Conservation (phyloP, 257 asterid species). For the Solanum stenotomum region DNA sequence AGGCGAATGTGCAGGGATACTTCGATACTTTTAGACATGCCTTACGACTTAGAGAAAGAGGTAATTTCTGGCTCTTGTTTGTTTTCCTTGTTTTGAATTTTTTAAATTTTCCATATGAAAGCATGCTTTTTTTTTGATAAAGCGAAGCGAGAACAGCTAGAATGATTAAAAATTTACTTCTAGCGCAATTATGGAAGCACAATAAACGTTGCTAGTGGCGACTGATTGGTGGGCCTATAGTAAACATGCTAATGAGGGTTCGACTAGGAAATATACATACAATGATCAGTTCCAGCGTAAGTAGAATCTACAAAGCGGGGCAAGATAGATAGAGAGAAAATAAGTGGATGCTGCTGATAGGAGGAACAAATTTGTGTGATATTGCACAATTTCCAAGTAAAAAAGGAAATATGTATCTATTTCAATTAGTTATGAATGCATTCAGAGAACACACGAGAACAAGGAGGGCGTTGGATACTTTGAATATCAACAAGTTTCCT, state of each 20-base stretch:
- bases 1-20: not conserved
- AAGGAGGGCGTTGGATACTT: not conserved
- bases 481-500: not conserved
- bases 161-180: not conserved
- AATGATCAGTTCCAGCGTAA: not conserved
- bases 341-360: not conserved
- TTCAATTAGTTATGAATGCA: not conserved
- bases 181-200: not conserved
- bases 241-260: not conserved
- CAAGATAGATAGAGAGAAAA: not conserved
- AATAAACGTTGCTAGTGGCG: not conserved
- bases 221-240: not conserved
- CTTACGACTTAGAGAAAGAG: constrained; percentile 1
- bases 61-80: constrained; percentile 6
- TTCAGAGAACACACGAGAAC: not conserved
- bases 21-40: no score
- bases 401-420: not conserved
- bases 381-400: not conserved
- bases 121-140: not conserved
- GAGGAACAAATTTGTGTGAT: not conserved
- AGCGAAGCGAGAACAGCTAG: not conserved
- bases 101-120: not conserved
- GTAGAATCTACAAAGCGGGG: not conserved
- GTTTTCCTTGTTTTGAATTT: not conserved
- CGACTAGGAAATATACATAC: not conserved